phyloP scores from a whole-genome alignment of 2,329 filamentous ascomycete species.

The Tothia fuscella region DNA sequence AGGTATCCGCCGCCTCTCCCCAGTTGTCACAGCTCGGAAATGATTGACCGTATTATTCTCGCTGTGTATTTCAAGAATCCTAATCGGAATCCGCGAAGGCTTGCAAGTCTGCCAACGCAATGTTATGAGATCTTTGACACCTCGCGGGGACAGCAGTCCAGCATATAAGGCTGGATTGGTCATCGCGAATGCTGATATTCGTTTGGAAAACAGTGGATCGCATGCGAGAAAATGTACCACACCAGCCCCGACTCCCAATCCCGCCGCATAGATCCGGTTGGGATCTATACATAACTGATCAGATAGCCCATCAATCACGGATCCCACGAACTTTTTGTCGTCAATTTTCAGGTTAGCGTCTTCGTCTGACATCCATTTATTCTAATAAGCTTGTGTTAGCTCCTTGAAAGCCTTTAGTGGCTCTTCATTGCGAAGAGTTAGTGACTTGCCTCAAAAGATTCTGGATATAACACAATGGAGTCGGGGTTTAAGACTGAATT shows the following conservation, averaged over 20 bases:
- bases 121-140: conserved; percentile 4
- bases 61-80: conserved; percentile 7
- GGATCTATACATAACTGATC: conserved; percentile 7
- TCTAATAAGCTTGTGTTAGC: background rate
- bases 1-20: background rate
- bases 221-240: conserved; percentile 5
- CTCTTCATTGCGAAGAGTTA: background rate
- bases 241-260: conserved; percentile 6
- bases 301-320: background rate
- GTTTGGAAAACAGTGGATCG: conserved; percentile 2
- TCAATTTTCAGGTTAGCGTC: background rate
- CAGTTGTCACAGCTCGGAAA: background rate
- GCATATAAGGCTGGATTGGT: background rate
- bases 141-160: background rate
- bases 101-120: conserved; percentile 7
- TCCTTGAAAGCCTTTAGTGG: too few relatives aligned
- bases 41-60: conserved; percentile 6
- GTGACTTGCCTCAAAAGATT: background rate
- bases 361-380: conserved; percentile 6
- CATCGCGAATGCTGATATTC: conserved; percentile 4
- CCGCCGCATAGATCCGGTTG: conserved; percentile 8
- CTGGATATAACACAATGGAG: conserved; percentile 8
- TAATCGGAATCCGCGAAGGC: conserved; percentile 1
- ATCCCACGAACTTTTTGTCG: background rate
- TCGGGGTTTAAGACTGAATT: background rate